A percentile compares a stretch with the other conserved stretches of the same genome.
Conservation (phyloP, 2,329 filamentous ascomycete genomes). For the Cladophialophora bantiana region DNA sequence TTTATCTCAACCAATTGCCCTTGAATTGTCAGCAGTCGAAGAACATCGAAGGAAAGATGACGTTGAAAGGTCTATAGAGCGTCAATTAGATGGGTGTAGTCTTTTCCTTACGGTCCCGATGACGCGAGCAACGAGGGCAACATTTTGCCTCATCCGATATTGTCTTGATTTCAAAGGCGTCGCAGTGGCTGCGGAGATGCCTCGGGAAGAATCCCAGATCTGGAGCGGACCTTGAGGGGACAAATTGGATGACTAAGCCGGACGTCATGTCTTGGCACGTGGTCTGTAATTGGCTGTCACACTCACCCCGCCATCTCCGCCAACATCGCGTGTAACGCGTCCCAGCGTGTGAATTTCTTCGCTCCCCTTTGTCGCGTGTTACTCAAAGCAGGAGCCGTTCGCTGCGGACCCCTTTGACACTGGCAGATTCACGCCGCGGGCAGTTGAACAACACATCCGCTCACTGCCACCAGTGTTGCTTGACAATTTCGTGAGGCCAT, state of each 20-base stretch:
- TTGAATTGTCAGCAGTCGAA: slow-evolving; percentile 26
- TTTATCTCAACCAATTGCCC: not conserved
- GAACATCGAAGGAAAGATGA: slow-evolving; percentile 17
- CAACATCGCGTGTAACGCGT: slow-evolving; percentile 7
- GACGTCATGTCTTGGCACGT: slow-evolving; percentile 2
- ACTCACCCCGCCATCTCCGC: slow-evolving; percentile 10
- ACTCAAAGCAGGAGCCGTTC: not conserved
- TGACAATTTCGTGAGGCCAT: slow-evolving; percentile 2
- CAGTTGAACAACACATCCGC: slow-evolving; percentile 3
- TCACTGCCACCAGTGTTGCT: not conserved
- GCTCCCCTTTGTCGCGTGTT: slow-evolving; percentile 11
- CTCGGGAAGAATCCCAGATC: slow-evolving; percentile 12
- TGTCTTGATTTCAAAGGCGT: slow-evolving; percentile 23
- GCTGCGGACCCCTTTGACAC: not conserved
- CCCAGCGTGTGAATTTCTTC: slow-evolving; percentile 14
- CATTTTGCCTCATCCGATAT: slow-evolving; percentile 1
- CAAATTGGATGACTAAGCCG: not conserved
- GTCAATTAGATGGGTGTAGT: not conserved
- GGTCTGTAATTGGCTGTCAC: not conserved
- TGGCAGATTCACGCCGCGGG: not conserved
- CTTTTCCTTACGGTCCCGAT: slow-evolving; percentile 2
- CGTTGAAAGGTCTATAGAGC: not conserved
- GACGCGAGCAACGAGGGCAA: slow-evolving; percentile 10
- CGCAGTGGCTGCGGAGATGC: not conserved
- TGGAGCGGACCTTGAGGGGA: not conserved